phyloP scores from a whole-genome alignment of 2,329 filamentous ascomycete species.

The Apiospora sp. region DNA sequence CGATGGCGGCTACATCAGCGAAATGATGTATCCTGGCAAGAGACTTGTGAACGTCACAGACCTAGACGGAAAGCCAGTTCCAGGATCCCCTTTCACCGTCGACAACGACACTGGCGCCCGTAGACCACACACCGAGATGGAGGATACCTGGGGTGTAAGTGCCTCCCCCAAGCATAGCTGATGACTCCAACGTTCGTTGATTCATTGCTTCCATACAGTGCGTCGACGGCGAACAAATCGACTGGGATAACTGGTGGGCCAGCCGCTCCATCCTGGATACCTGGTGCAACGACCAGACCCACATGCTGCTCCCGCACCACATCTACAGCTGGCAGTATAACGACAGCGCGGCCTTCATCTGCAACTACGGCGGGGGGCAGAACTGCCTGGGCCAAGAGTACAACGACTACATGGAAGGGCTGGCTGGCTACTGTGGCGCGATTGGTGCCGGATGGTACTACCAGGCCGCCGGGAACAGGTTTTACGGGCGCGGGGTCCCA shows the following conservation, averaged over 20 bases:
- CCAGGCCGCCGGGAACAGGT: background rate
- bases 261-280: background rate
- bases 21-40: background rate
- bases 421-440: background rate
- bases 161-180: background rate
- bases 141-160: constrained; percentile 1
- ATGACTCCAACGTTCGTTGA: background rate
- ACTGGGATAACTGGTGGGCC: background rate
- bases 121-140: background rate
- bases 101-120: background rate
- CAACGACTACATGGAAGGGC: background rate
- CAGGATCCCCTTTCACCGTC: background rate
- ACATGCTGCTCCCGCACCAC: background rate
- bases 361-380: background rate
- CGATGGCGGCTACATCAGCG: background rate
- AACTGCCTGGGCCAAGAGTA: background rate
- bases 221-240: constrained; percentile 1
- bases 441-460: background rate
- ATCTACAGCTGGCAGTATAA: background rate
- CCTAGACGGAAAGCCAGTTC: background rate
- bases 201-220: background rate
- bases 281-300: background rate
- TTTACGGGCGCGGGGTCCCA: background rate
- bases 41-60: background rate
- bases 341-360: background rate